Evolutionary conservation across 768 basidiomycete species (phyloP), one percentile per base, ranked within the genome.

Genomic region (Auriscalpium vulgare): DNA sequence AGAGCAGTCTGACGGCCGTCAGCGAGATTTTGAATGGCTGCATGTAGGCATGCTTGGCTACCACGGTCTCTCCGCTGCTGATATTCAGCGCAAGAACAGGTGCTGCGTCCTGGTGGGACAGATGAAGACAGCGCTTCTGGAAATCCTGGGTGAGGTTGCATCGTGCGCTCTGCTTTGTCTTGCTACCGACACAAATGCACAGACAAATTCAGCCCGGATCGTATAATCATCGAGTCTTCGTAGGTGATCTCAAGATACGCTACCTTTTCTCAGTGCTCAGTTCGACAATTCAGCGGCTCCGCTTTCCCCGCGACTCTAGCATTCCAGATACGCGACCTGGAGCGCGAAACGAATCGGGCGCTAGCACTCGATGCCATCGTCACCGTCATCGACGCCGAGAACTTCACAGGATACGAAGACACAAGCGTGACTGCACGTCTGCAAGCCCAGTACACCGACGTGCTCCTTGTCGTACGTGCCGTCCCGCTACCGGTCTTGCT

Each of bases 211-310:
- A 72, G 76, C 17, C 93, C 94, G 2, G 92, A 97, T 70, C 78
- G 95, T 38, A 94, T 97, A 64, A 86, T 97, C 63, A 91, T 97
- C 57, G 95, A 97, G 72, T 91, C 89, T 77, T 95, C 92, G 91
- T 93, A n/a, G 23, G 47, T 48, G 13, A 35, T 19, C 37, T 48
- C n/a, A 14, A 17, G 43, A 37, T 21, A 40, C 29, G 10, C 19
- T 44, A 13, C 14, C 40, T 21, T 51, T n/a, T 16, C 16, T 35
- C 11, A n/a, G 47, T 21, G 51, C 37, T 49, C 52, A 17, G 23
- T 40, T 49, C 47, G 37, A 19, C 17, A 38, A 13, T 34, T 45
- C 63, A 93, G 91, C 37, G 95, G 95, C 10, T 95, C 92, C 8
- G 95, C 95, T 0, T 97, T 97, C 65, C 95, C 95, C 9, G 95